Conservation (phyloP, 2,329 filamentous ascomycete genomes). For the Clarireedia paspali region DNA sequence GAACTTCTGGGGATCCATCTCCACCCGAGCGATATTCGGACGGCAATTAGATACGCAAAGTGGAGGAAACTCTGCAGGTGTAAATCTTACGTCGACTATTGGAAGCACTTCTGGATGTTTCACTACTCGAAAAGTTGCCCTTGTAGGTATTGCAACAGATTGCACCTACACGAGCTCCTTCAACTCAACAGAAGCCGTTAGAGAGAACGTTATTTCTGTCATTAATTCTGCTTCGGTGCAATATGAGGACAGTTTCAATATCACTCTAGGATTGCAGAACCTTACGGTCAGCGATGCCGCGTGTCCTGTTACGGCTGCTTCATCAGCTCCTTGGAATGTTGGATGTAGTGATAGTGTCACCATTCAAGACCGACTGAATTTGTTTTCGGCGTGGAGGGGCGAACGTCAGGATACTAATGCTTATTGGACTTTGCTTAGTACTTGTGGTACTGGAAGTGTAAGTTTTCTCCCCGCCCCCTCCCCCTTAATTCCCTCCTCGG, state of each 20-base stretch:
- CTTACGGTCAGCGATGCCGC: conserved; percentile 65
- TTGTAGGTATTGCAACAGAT: conserved; percentile 88
- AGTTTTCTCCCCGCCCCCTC: not conserved
- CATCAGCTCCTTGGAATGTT: conserved; percentile 76
- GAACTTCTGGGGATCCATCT: conserved; percentile 50
- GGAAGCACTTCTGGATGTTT: conserved; percentile 81
- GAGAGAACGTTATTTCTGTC: conserved; percentile 69
- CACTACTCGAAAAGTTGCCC: conserved; percentile 78
- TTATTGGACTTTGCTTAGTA: conserved; percentile 79
- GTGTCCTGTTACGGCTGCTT: conserved; percentile 64
- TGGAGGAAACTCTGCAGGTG: conserved; percentile 67
- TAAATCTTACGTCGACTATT: conserved; percentile 72
- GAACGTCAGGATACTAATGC: conserved; percentile 71
- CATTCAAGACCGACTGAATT: conserved; percentile 72
- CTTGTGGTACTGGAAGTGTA: conserved; percentile 60
- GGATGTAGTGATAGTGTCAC: conserved; percentile 55
- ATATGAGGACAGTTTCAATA: conserved; percentile 90
- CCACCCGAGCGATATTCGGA: conserved; percentile 62
- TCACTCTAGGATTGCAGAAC: conserved; percentile 83
- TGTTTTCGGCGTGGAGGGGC: conserved; percentile 86
- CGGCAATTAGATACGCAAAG: conserved; percentile 63
- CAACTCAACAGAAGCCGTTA: conserved; percentile 53
- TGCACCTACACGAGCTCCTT: conserved; percentile 79
- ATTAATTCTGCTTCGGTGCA: conserved; percentile 83
- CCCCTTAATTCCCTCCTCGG: not conserved